Conservation (phyloP, 805 yeast species). For the Candida mattraensis region DNA sequence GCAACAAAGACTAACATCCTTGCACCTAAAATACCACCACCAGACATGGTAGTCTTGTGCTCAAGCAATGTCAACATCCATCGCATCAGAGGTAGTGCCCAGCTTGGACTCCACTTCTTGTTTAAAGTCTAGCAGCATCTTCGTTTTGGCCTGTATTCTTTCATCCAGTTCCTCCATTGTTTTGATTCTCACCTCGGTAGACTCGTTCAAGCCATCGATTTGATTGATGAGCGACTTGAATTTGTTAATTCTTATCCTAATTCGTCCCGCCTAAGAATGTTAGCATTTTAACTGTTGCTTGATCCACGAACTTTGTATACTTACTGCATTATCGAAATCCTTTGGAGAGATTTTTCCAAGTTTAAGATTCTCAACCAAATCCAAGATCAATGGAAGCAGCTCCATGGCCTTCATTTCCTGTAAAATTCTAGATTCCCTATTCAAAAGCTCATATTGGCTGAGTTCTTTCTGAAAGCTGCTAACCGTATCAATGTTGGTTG, state of each 20-base stretch:
- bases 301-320: slow-evolving; percentile 12
- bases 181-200: slow-evolving; percentile 37
- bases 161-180: slow-evolving; percentile 35
- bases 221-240: slow-evolving; percentile 38
- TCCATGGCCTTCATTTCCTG: slow-evolving; percentile 37
- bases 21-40: no score
- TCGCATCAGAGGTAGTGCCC: not conserved
- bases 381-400: slow-evolving; percentile 40
- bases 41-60: no score
- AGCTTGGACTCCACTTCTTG: slow-evolving; percentile 18
- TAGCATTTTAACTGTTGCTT: no score
- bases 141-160: slow-evolving; percentile 32
- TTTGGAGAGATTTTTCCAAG: slow-evolving; percentile 41
- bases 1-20: no score
- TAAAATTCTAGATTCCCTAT: slow-evolving; percentile 24
- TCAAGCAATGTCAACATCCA: slow-evolving; percentile 2
- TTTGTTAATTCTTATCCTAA: slow-evolving; percentile 40
- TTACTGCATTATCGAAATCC: slow-evolving; percentile 42
- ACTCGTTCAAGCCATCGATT: slow-evolving; percentile 46
- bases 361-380: slow-evolving; percentile 40
- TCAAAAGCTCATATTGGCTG: slow-evolving; percentile 18
- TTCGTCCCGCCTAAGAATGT: slow-evolving; percentile 42
- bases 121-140: slow-evolving; percentile 23
- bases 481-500: slow-evolving; percentile 9
- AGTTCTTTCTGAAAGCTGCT: slow-evolving; percentile 16